A percentile compares a stretch with the other conserved stretches of the same genome.
Evolutionary conservation across 116 monocot genomes (phyloP).

Genomic region (Posidonia oceanica): DNA sequence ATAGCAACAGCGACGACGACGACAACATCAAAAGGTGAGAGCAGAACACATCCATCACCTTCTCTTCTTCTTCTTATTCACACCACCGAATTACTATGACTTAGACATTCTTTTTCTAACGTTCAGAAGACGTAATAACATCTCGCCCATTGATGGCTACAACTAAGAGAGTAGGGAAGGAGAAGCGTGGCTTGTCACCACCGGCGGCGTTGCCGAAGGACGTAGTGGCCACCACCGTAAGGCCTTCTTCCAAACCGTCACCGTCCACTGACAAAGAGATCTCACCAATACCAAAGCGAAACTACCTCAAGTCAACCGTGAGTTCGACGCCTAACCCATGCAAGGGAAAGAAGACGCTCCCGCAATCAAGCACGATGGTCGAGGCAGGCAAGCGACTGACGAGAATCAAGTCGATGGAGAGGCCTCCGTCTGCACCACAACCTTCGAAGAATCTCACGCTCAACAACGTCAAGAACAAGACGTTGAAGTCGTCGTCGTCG

Average conservation of each 20-base stretch:
- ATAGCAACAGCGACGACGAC: background rate
- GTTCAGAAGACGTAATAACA: background rate
- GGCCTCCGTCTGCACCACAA: too few relatives aligned
- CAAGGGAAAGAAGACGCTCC: too few relatives aligned
- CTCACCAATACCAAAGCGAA: background rate
- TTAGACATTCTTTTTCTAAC: background rate
- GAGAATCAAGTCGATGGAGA: slow-evolving; percentile 5
- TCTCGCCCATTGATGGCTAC: slow-evolving; percentile 1
- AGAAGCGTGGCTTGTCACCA: slow-evolving; percentile 2
- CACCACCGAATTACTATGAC: background rate
- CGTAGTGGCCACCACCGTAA: background rate
- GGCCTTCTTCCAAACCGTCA: background rate
- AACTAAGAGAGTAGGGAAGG: slow-evolving; percentile 9
- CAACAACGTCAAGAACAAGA: too few relatives aligned
- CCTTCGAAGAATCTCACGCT: too few relatives aligned
- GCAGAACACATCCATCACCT: background rate
- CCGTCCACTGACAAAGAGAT: background rate
- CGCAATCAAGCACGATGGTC: too few relatives aligned
- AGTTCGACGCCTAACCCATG: slow-evolving; percentile 4
- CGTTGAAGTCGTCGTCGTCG: background rate
- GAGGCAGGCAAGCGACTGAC: background rate
- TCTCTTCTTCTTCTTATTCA: background rate
- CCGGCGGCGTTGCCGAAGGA: background rate
- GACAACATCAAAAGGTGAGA: background rate
- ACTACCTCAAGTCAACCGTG: slow-evolving; percentile 9